Conservation (phyloP, 75 land plant genomes). For the Chamaecyparis obtusa region DNA sequence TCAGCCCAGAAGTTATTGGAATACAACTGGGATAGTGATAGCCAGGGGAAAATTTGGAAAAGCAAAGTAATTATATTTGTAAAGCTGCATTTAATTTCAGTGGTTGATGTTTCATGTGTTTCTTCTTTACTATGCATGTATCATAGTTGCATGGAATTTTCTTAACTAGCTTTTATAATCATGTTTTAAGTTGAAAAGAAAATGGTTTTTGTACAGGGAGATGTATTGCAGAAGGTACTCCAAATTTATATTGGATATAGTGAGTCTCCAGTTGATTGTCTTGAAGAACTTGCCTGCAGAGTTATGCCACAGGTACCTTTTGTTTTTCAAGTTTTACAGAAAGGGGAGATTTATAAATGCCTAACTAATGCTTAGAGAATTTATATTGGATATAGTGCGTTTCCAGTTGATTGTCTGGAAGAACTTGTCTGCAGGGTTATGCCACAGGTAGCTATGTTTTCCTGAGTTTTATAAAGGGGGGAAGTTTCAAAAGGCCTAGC, state of each 20-base stretch:
- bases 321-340: neutral
- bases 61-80: constrained; percentile 40
- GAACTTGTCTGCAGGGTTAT: constrained; percentile 64
- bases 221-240: constrained; percentile 60
- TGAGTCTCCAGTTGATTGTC: constrained; percentile 59
- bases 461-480: neutral
- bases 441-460: constrained; percentile 56
- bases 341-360: neutral
- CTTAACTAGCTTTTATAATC: neutral
- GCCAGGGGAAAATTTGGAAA: constrained; percentile 42
- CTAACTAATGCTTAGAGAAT: constrained; percentile 15
- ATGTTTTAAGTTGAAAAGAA: neutral
- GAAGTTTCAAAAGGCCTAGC: neutral
- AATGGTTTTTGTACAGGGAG: constrained; percentile 47
- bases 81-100: neutral
- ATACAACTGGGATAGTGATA: constrained; percentile 48
- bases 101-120: neutral
- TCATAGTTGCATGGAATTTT: neutral
- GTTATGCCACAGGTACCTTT: constrained; percentile 69
- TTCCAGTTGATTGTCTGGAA: constrained; percentile 57
- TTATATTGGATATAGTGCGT: constrained; percentile 51
- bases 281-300: constrained; percentile 69
- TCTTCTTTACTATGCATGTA: neutral
- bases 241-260: constrained; percentile 55
- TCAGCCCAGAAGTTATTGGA: constrained; percentile 65